These are phyloP conservation scores for Mycosphaerella sp. DNA, from an alignment of 2,329 filamentous ascomycete genomes.

Conservation along the genomic window DNA sequence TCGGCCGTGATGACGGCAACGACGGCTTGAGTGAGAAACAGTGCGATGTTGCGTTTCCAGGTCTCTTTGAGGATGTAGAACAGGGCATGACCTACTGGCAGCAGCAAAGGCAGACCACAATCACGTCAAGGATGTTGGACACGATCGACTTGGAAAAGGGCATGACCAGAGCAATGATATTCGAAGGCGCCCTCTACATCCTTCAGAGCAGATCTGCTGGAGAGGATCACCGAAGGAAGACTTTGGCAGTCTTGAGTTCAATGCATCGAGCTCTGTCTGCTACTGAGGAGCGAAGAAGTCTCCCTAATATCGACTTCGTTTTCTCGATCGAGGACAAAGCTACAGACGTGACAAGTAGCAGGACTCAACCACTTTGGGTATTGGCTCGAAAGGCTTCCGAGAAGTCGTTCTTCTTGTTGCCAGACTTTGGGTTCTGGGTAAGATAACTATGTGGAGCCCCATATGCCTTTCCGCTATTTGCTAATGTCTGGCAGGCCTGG, in stretches of 20 bases:
- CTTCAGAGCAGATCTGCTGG: conserved; percentile 25
- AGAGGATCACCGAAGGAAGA: conserved; percentile 26
- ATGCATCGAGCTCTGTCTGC: conserved; percentile 45
- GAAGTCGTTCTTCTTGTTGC: conserved; percentile 46
- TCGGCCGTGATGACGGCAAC: conserved; percentile 15
- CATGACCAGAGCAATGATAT: conserved; percentile 33
- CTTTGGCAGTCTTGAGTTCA: conserved; percentile 35
- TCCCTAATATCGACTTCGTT: conserved; percentile 47
- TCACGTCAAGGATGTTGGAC: conserved; percentile 17
- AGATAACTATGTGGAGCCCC: no score
- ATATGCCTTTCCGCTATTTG: no score
- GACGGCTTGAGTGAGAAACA: conserved; percentile 22
- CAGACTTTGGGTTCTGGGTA: conserved; percentile 48
- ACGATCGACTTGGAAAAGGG: conserved; percentile 20
- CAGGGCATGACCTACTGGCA: conserved; percentile 26
- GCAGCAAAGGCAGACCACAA: conserved; percentile 8
- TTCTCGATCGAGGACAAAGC: conserved; percentile 44
- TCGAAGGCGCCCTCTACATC: conserved; percentile 34
- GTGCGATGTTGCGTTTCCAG: conserved; percentile 30
- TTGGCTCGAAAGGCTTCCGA: conserved; percentile 27
- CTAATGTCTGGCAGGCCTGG: conserved; percentile 30
- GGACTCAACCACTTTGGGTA: conserved; percentile 37
- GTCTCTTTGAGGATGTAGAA: conserved; percentile 31
- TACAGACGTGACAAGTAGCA: conserved; percentile 25
- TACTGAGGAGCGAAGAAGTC: conserved; percentile 29